These are phyloP conservation scores for Penicillium palitans DNA, from an alignment of 2,329 filamentous ascomycete species.

Conservation along the genomic window DNA sequence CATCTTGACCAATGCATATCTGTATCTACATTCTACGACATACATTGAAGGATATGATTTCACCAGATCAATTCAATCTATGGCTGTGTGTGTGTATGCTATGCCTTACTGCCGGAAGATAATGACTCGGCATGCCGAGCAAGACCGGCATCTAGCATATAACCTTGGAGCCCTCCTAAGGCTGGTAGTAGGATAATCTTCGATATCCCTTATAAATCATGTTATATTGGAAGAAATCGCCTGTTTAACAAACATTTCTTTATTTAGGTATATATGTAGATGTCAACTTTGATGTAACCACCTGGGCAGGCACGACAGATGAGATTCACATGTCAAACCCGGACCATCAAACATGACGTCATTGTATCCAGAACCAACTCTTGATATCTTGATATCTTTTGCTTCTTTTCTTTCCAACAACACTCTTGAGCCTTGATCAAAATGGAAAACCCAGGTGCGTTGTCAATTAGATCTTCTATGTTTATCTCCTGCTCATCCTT, in stretches of 20 bases:
- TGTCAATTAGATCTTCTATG: background rate
- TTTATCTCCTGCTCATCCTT: background rate
- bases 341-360: conserved; percentile 17
- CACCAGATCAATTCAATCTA: background rate
- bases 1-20: conserved; percentile 10
- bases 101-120: background rate
- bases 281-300: background rate
- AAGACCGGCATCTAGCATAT: background rate
- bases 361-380: background rate
- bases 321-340: conserved; percentile 12
- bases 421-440: background rate
- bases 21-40: conserved; percentile 5
- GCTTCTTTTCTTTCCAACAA: background rate
- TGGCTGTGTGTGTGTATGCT: background rate
- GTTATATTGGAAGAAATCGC: background rate
- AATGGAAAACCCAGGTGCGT: conserved; percentile 23
- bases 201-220: background rate
- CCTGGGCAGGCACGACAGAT: background rate
- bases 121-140: background rate
- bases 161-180: too few relatives aligned
- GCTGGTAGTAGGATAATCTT: too few relatives aligned
- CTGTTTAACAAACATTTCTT: background rate
- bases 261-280: too few relatives aligned
- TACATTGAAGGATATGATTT: background rate
- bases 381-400: background rate